These are phyloP conservation scores for Lactifluus piperatus DNA, from an alignment of 768 basidiomycete species.

Conservation along the genomic window DNA sequence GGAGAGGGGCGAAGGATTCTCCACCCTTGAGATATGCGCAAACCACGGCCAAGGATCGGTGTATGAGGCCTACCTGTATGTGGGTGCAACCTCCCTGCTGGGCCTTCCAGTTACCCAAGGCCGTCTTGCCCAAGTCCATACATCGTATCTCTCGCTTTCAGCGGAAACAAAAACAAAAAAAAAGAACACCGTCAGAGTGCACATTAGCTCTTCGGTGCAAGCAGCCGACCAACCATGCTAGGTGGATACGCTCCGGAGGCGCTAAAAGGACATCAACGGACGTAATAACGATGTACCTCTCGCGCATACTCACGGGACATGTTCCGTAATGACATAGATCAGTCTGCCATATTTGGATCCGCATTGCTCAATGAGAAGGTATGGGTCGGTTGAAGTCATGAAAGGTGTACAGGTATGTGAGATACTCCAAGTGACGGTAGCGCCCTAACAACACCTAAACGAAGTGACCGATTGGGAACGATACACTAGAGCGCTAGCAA, in stretches of 20 bases:
- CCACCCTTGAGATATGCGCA: conserved; percentile 4
- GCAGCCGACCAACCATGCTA: conserved; percentile 26
- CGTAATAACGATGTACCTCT: conserved; percentile 1
- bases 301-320: conserved; percentile 31
- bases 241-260: conserved; percentile 27
- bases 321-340: conserved; percentile 36
- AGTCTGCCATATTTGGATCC: conserved; percentile 34
- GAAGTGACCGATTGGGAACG: conserved; percentile 11
- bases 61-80: conserved; percentile 29
- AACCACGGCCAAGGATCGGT: conserved; percentile 4
- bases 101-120: conserved; percentile 34
- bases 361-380: conserved; percentile 35
- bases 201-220: background rate
- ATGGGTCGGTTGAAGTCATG: conserved; percentile 26
- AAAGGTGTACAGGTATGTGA: conserved; percentile 22
- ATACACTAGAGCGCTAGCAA: conserved; percentile 13
- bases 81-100: conserved; percentile 34
- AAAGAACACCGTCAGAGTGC: conserved; percentile 13
- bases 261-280: conserved; percentile 23
- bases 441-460: conserved; percentile 10
- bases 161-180: background rate
- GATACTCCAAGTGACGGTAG: conserved; percentile 15
- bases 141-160: conserved; percentile 35
- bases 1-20: background rate
- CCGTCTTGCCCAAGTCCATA: conserved; percentile 36